Evolutionary conservation across 352 stramenopile genomes (phyloP).

Genomic region (Peronosclerospora sorghi): DNA sequence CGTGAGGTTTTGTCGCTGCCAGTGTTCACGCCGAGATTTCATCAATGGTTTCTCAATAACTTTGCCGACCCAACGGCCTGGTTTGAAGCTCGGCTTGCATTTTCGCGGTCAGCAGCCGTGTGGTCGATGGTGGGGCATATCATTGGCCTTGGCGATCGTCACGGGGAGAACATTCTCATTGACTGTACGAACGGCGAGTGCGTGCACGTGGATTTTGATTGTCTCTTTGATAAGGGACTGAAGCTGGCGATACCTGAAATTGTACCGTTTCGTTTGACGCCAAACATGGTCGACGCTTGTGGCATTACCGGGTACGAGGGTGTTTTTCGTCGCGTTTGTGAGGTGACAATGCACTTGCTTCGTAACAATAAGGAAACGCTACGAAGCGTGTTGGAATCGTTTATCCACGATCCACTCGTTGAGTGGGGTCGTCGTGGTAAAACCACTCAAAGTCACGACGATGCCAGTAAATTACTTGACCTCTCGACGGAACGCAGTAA

Average conservation of each 20-base stretch:
- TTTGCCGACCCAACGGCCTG: slow-evolving; percentile 95
- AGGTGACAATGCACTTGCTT: slow-evolving; percentile 88
- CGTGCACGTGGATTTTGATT: slow-evolving; percentile 99
- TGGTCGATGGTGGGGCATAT: slow-evolving; percentile 98
- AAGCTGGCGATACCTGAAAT: slow-evolving; percentile 94
- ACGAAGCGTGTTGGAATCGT: slow-evolving; percentile 98
- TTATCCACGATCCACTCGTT: slow-evolving; percentile 96
- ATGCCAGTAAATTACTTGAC: slow-evolving; percentile 23
- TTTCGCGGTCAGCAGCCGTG: slow-evolving; percentile 83
- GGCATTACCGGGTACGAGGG: slow-evolving; percentile 94
- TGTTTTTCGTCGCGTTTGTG: slow-evolving; percentile 87
- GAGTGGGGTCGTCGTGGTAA: slow-evolving; percentile 83
- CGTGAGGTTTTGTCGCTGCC: slow-evolving; percentile 48
- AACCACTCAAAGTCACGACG: slow-evolving; percentile 32
- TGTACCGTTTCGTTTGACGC: slow-evolving; percentile 99
- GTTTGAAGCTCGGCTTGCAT: slow-evolving; percentile 92
- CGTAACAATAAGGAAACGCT: slow-evolving; percentile 95
- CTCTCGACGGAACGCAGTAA: slow-evolving; percentile 71
- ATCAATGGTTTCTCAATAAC: slow-evolving; percentile 98
- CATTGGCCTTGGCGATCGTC: slow-evolving; percentile 88
- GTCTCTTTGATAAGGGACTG: slow-evolving; percentile 99
- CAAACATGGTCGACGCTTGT: slow-evolving; percentile 99
- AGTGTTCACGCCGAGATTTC: slow-evolving; percentile 91
- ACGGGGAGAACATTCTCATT: slow-evolving; percentile 99
- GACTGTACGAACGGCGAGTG: slow-evolving; percentile 95